These are phyloP conservation scores for Cutaneotrichosporon mucoides DNA, from an alignment of 1,284 basidiomycete genomes.

Conservation along the genomic window DNA sequence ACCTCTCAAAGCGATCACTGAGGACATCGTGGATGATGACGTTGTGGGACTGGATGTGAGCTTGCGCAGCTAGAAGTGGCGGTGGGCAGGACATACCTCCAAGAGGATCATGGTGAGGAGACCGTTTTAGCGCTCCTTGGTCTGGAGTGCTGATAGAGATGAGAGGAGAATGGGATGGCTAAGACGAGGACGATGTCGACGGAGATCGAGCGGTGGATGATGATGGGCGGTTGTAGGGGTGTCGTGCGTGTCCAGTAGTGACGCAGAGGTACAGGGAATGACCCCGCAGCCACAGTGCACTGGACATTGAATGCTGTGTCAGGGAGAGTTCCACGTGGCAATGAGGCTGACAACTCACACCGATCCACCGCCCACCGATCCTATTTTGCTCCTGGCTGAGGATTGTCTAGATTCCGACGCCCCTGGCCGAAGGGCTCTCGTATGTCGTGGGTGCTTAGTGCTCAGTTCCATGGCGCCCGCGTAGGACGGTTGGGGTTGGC, in stretches of 20 bases:
- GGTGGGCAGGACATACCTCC: slow-evolving; percentile 54
- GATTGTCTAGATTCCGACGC: background rate
- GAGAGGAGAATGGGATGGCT: background rate
- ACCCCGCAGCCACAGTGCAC: too few relatives aligned
- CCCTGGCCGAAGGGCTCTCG: too few relatives aligned
- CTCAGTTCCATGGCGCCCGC: too few relatives aligned
- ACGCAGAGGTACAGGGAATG: background rate
- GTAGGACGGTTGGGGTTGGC: too few relatives aligned
- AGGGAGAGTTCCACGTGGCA: background rate
- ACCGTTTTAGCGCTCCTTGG: too few relatives aligned
- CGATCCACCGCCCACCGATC: too few relatives aligned
- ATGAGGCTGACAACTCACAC: background rate
- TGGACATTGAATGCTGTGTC: too few relatives aligned
- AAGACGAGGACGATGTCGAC: too few relatives aligned
- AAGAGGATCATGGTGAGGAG: slow-evolving; percentile 60
- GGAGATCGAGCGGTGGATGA: background rate
- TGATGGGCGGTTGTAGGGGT: background rate
- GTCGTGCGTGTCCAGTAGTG: slow-evolving; percentile 1
- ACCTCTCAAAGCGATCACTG: slow-evolving; percentile 85
- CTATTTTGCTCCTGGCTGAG: too few relatives aligned
- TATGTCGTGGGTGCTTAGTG: too few relatives aligned
- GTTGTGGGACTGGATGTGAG: slow-evolving; percentile 67
- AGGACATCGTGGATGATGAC: slow-evolving; percentile 89
- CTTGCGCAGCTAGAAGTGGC: background rate
- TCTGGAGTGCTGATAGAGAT: background rate